Base-by-base conservation (phyloP, 345 rosid genomes). In the Pistacia vera region DNA sequence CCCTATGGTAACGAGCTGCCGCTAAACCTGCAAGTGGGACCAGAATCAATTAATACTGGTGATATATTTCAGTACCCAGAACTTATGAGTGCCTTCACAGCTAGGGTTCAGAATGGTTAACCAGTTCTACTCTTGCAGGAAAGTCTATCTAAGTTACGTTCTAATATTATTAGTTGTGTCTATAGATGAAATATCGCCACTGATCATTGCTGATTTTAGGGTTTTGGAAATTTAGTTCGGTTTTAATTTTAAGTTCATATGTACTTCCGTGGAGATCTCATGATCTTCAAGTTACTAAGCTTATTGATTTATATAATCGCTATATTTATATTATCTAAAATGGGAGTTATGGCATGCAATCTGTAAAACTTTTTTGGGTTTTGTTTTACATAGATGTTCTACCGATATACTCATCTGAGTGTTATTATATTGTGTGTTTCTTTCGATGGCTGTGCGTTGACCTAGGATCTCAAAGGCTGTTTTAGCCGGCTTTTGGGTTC, bases 21-120 rank as follows among this genome's bases (percentile, higher is more conserved):
- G 65, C 48, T 18, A 13, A 77, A 79, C 57, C 63, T 65, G 67
- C 86, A 71, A 51, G 57, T 80, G 67, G 70, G 79, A 66, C 36
- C 74, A 7, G 86, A 80, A 13, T 77, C 77, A 22, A 63, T 72
- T 12, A 36, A 1, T 7, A 41, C 81, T 49, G 87, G 80, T 67
- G 88, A 88, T 70, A 66, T 77, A 64, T 80, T 75, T 66, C 87
- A 80, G 58, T 73, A 82, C 78, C 86, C 81, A 35, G 87, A 88
- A 62, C 51, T 80, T 9, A 35, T 74, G 80, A 71, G 63, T 67
- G 75, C 80, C 22, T 80, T 73, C 44, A 82, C 87, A 13, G 82
- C 87, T 38, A 75, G 89, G 78, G 75, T 84, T 66, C 83, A 75
- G 33, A 84, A 80, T 82, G 76, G 75, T 60, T 84, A 74, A 6